Evolutionary conservation across 23 red algal genomes (phyloP).

Genomic region (Agarophyton chilense): DNA sequence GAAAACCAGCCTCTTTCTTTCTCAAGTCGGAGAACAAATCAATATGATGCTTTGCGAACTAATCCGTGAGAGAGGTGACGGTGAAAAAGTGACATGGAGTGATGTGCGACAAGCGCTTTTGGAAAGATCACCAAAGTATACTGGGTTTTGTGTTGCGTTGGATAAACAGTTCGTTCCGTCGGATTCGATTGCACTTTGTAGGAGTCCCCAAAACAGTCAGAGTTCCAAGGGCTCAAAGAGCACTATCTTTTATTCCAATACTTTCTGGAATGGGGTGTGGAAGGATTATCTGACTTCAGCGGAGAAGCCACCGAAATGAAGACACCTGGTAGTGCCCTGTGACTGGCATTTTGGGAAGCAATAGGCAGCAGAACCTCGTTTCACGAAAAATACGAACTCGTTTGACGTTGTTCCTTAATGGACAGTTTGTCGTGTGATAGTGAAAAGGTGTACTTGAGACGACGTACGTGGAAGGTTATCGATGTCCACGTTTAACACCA

Average conservation of each 20-base stretch:
- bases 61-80: background rate
- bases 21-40: background rate
- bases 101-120: background rate
- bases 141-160: background rate
- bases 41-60: background rate
- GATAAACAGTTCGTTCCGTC: background rate
- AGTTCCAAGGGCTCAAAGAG: background rate
- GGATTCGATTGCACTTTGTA: background rate
- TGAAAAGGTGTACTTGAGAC: too few relatives aligned
- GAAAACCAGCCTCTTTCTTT: background rate
- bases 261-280: constrained; percentile 17
- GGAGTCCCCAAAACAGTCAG: background rate
- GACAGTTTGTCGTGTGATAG: too few relatives aligned
- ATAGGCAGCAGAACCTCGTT: too few relatives aligned
- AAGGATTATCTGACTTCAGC: background rate
- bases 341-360: too few relatives aligned
- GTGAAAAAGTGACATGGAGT: background rate
- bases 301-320: too few relatives aligned
- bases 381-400: too few relatives aligned
- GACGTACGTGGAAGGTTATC: too few relatives aligned
- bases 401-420: too few relatives aligned
- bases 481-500: too few relatives aligned
- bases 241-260: constrained; percentile 18
- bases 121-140: too few relatives aligned
- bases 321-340: too few relatives aligned